Evolutionary conservation across 176 grass and related monocot species (phyloP).

Genomic region (Oryza brachyantha): DNA sequence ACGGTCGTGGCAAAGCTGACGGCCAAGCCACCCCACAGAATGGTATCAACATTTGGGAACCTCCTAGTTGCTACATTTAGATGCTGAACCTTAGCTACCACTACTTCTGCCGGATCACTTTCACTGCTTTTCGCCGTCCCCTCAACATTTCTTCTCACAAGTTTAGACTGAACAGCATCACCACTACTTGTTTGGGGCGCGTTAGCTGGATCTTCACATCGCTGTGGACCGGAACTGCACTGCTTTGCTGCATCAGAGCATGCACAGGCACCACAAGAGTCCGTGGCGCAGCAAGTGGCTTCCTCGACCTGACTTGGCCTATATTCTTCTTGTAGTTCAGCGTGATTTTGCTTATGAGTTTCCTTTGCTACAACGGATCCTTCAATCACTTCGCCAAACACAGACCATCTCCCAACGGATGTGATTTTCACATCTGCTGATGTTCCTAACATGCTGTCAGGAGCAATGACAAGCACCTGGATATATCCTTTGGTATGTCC

Average conservation of each 20-base stretch:
- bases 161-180: constrained; percentile 33
- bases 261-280: constrained; percentile 41
- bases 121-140: constrained; percentile 20
- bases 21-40: constrained; percentile 53
- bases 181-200: no score
- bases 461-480: constrained; percentile 87
- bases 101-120: not conserved
- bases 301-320: constrained; percentile 26
- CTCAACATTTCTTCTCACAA: constrained; percentile 54
- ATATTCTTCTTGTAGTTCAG: constrained; percentile 19
- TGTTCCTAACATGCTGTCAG: constrained; percentile 70
- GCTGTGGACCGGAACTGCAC: not conserved
- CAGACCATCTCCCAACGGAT: constrained; percentile 85
- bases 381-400: constrained; percentile 72
- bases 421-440: constrained; percentile 72
- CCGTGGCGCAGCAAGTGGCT: constrained; percentile 7
- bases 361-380: constrained; percentile 37
- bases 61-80: constrained; percentile 18
- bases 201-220: not conserved
- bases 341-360: not conserved
- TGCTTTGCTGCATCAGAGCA: constrained; percentile 39
- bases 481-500: constrained; percentile 95
- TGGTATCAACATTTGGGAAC: constrained; percentile 38
- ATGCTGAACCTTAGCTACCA: constrained; percentile 2
- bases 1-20: constrained; percentile 49